A percentile compares a stretch with the other conserved stretches of the same genome.
Conservation (phyloP, 164 flowering plant species). For the Santalum album region DNA sequence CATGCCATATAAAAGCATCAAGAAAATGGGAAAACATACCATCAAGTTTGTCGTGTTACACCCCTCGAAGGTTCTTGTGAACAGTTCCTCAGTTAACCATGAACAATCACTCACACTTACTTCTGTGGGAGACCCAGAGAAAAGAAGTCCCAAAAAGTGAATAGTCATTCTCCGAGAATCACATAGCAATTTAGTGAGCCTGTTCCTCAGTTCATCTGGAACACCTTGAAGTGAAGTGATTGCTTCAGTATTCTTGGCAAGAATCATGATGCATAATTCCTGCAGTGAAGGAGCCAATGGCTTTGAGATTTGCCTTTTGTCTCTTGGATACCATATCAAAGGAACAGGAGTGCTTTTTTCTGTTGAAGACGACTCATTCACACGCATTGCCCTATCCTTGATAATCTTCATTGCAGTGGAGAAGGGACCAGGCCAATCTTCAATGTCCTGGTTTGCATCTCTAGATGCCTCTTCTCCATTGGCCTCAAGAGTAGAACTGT, state of each 20-base stretch:
- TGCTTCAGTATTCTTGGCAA: background rate
- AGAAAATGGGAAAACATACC: background rate
- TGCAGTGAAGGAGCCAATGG: background rate
- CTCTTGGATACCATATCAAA: slow-evolving; percentile 46
- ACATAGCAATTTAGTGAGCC: background rate
- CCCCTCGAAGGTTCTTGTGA: slow-evolving; percentile 28
- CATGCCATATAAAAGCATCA: background rate
- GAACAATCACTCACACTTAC: slow-evolving; percentile 66
- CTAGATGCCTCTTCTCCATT: slow-evolving; percentile 15
- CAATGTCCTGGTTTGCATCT: slow-evolving; percentile 20
- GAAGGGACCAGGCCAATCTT: slow-evolving; percentile 97
- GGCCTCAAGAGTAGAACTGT: slow-evolving; percentile 5
- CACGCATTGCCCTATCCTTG: slow-evolving; percentile 35
- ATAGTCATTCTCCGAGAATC: slow-evolving; percentile 29
- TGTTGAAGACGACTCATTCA: slow-evolving; percentile 9
- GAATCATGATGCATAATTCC: background rate
- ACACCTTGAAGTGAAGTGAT: background rate
- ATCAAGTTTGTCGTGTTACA: slow-evolving; percentile 43
- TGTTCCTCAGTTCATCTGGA: slow-evolving; percentile 1
- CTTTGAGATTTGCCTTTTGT: slow-evolving; percentile 1
- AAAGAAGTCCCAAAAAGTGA: slow-evolving; percentile 47
- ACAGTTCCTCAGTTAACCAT: slow-evolving; percentile 61
- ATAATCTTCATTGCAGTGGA: slow-evolving; percentile 81
- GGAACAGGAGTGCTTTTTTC: slow-evolving; percentile 9
- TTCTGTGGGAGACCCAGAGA: slow-evolving; percentile 57